These are phyloP conservation scores for Hibiscus mutabilis DNA, from an alignment of 345 rosid species.

Conservation along the genomic window DNA sequence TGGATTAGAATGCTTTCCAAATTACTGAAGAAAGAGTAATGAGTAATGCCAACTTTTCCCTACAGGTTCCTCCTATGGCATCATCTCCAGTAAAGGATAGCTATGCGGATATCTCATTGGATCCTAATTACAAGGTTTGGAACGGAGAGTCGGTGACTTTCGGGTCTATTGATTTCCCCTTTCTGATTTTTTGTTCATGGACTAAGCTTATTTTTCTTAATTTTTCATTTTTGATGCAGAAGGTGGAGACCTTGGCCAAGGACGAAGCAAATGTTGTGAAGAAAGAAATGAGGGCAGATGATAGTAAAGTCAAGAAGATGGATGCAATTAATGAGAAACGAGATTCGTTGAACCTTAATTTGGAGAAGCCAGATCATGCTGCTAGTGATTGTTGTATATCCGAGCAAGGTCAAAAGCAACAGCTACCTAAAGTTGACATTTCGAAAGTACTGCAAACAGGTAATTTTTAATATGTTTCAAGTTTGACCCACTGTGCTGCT, in stretches of 20 bases:
- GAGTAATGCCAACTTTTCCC: constrained; percentile 12
- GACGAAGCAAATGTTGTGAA: constrained; percentile 16
- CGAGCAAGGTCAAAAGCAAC: constrained; percentile 23
- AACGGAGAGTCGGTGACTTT: constrained; percentile 17
- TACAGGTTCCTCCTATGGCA: constrained; percentile 37
- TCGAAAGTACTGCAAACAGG: constrained; percentile 27
- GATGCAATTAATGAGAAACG: constrained; percentile 13
- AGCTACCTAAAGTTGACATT: constrained; percentile 15
- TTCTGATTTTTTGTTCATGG: neutral
- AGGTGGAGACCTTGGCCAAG: constrained; percentile 11
- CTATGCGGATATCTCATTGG: constrained; percentile 14
- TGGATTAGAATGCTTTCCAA: constrained; percentile 20
- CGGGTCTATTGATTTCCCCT: neutral
- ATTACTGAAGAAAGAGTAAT: constrained; percentile 16
- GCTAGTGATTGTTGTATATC: constrained; percentile 20
- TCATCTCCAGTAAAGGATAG: constrained; percentile 27
- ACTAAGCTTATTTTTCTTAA: neutral
- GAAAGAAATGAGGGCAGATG: constrained; percentile 17
- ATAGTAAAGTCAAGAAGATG: constrained; percentile 13
- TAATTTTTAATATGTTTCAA: constrained; percentile 14
- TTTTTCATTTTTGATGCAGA: constrained; percentile 10
- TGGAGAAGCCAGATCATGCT: constrained; percentile 27
- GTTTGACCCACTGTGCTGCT: neutral
- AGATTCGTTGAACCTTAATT: constrained; percentile 29
- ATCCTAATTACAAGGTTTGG: constrained; percentile 13